These are phyloP conservation scores for Populus simonii DNA, from an alignment of 345 rosid species.

Conservation along the genomic window DNA sequence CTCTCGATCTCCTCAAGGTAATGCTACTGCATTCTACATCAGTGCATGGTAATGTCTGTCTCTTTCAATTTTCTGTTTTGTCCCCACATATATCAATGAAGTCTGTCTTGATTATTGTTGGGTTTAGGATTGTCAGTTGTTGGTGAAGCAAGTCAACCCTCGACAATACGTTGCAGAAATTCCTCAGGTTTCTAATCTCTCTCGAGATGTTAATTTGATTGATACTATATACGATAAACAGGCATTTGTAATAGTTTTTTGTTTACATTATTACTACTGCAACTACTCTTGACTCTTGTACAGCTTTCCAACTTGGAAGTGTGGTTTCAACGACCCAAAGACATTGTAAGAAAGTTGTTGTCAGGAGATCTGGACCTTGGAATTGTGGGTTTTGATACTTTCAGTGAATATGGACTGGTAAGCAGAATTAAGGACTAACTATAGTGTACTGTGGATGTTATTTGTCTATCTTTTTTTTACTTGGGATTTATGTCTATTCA, in stretches of 20 bases:
- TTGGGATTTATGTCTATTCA: too few relatives aligned
- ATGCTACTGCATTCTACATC: background rate
- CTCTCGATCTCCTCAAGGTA: slow-evolving; percentile 85
- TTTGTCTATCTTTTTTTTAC: too few relatives aligned
- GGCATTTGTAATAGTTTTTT: background rate
- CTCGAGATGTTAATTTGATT: background rate
- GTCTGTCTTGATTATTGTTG: background rate
- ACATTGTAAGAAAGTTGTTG: slow-evolving; percentile 74
- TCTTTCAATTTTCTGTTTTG: background rate
- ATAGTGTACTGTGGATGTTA: too few relatives aligned
- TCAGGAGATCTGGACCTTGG: slow-evolving; percentile 97
- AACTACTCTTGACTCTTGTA: background rate
- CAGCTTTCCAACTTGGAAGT: slow-evolving; percentile 85
- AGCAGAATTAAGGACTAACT: background rate
- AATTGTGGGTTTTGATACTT: slow-evolving; percentile 84
- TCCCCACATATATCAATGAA: background rate
- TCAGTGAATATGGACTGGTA: slow-evolving; percentile 85
- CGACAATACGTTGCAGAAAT: slow-evolving; percentile 91
- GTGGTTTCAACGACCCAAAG: slow-evolving; percentile 97
- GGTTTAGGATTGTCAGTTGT: slow-evolving; percentile 76
- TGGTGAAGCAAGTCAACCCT: slow-evolving; percentile 87
- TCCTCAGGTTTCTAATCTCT: slow-evolving; percentile 55
- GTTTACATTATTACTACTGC: too few relatives aligned
- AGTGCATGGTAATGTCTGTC: background rate
- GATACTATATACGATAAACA: background rate